Conservation (phyloP, 768 basidiomycete genomes). For the Tricholoma matsutake region DNA sequence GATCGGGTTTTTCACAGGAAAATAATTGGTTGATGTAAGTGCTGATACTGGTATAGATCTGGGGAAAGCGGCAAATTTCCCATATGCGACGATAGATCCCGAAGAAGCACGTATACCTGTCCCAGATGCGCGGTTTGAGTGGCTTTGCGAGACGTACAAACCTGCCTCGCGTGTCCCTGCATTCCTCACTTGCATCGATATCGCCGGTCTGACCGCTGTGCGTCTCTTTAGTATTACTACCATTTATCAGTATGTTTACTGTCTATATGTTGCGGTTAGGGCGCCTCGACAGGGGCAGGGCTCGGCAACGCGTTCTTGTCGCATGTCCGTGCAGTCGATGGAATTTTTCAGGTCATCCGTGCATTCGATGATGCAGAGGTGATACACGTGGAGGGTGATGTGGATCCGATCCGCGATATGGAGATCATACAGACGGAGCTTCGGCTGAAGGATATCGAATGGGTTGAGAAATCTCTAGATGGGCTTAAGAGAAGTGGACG, state of each 20-base stretch:
- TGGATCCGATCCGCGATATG: slow-evolving; percentile 95
- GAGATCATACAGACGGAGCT: slow-evolving; percentile 94
- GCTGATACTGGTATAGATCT: slow-evolving; percentile 52
- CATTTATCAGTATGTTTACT: slow-evolving; percentile 3
- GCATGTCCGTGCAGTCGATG: slow-evolving; percentile 96
- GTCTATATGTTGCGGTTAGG: slow-evolving; percentile 37
- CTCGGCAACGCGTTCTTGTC: slow-evolving; percentile 97
- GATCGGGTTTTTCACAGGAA: slow-evolving; percentile 4
- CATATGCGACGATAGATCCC: slow-evolving; percentile 91
- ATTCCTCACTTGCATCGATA: slow-evolving; percentile 96
- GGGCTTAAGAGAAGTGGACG: slow-evolving; percentile 70
- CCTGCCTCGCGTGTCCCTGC: slow-evolving; percentile 87
- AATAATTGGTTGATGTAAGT: background rate
- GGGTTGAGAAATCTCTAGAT: slow-evolving; percentile 92
- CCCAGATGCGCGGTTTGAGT: slow-evolving; percentile 91
- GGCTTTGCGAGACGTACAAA: slow-evolving; percentile 90
- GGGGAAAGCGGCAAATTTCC: slow-evolving; percentile 96
- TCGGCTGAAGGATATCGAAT: slow-evolving; percentile 96
- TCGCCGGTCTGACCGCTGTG: slow-evolving; percentile 94
- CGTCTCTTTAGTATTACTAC: slow-evolving; percentile 21
- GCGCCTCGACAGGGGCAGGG: slow-evolving; percentile 96
- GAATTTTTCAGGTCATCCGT: slow-evolving; percentile 97
- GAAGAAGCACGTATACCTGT: slow-evolving; percentile 96
- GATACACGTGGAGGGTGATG: slow-evolving; percentile 98
- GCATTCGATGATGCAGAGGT: slow-evolving; percentile 99